These are phyloP conservation scores for Geotrichum klebahnii DNA, from an alignment of 1,139 yeast species.

Conservation along the genomic window DNA sequence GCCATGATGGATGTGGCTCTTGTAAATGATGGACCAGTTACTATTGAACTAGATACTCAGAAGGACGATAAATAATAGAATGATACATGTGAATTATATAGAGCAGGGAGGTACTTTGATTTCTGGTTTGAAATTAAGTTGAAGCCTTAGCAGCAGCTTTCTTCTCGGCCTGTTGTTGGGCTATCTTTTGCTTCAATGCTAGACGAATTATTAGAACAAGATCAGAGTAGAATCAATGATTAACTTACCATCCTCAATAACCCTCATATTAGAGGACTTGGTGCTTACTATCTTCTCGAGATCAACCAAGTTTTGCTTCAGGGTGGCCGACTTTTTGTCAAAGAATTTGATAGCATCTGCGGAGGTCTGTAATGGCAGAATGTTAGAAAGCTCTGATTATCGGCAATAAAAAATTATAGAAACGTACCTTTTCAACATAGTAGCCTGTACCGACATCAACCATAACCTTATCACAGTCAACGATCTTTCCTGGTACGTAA, in stretches of 20 bases:
- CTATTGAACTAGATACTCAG: constrained; percentile 65
- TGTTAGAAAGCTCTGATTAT: neutral
- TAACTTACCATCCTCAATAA: constrained; percentile 35
- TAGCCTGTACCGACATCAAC: constrained; percentile 98
- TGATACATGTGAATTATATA: neutral
- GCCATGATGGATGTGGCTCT: constrained; percentile 94
- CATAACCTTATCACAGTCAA: constrained; percentile 50
- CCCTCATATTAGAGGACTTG: constrained; percentile 35
- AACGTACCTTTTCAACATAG: constrained; percentile 65
- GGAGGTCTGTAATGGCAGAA: constrained; percentile 37
- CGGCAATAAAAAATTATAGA: neutral
- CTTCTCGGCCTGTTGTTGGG: constrained; percentile 14
- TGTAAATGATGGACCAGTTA: constrained; percentile 82
- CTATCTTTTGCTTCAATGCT: constrained; percentile 19
- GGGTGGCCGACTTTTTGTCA: constrained; percentile 64
- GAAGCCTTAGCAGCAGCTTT: neutral
- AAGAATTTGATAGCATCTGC: constrained; percentile 70
- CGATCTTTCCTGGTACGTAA: constrained; percentile 73
- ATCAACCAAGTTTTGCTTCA: constrained; percentile 69
- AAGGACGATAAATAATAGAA: constrained; percentile 29
- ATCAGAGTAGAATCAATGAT: neutral
- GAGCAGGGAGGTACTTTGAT: no score
- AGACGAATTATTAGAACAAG: neutral
- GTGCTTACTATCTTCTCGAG: constrained; percentile 60
- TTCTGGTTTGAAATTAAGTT: neutral